Percentiles rank a stretch among this genome's conserved stretches.
These are phyloP conservation scores for Malbranchea cinnamomea DNA, from an alignment of 2,329 filamentous ascomycete genomes.

Conservation along the genomic window DNA sequence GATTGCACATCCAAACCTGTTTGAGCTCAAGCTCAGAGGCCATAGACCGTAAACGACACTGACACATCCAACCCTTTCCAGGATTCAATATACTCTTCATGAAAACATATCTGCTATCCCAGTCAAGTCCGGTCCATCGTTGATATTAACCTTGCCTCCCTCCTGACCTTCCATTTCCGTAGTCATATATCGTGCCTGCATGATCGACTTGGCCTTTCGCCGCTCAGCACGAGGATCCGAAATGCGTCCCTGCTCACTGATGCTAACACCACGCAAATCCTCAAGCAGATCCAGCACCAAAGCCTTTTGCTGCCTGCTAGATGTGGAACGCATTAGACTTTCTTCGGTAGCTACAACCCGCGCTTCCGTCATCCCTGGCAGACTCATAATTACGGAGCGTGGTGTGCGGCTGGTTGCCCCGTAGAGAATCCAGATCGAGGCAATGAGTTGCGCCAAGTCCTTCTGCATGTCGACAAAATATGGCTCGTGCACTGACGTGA, in stretches of 20 bases:
- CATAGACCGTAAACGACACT: too few species aligned
- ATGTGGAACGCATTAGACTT: slow-evolving; percentile 40
- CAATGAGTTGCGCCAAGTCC: slow-evolving; percentile 77
- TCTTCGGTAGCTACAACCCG: slow-evolving; percentile 52
- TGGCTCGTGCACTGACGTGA: slow-evolving; percentile 80
- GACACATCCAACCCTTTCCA: too few species aligned
- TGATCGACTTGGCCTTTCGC: slow-evolving; percentile 27
- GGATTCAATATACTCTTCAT: slow-evolving; percentile 9
- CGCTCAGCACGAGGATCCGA: slow-evolving; percentile 27
- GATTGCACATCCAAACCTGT: too few species aligned
- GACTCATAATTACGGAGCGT: slow-evolving; percentile 55
- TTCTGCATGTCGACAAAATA: slow-evolving; percentile 96
- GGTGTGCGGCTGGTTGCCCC: slow-evolving; percentile 55
- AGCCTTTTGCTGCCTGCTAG: slow-evolving; percentile 61
- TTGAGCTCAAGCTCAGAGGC: too few species aligned
- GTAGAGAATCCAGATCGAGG: slow-evolving; percentile 68
- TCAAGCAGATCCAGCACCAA: slow-evolving; percentile 74
- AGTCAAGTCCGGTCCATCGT: slow-evolving; percentile 35
- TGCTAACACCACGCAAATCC: slow-evolving; percentile 75
- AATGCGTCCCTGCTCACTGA: slow-evolving; percentile 85
- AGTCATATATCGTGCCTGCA: slow-evolving; percentile 31
- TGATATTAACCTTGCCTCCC: slow-evolving; percentile 26
- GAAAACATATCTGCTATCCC: slow-evolving; percentile 41
- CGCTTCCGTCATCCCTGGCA: slow-evolving; percentile 59
- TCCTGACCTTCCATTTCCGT: slow-evolving; percentile 29